phyloP scores from a whole-genome alignment of 2,329 filamentous ascomycete genomes.

The Allantophomopsis lycopodina region DNA sequence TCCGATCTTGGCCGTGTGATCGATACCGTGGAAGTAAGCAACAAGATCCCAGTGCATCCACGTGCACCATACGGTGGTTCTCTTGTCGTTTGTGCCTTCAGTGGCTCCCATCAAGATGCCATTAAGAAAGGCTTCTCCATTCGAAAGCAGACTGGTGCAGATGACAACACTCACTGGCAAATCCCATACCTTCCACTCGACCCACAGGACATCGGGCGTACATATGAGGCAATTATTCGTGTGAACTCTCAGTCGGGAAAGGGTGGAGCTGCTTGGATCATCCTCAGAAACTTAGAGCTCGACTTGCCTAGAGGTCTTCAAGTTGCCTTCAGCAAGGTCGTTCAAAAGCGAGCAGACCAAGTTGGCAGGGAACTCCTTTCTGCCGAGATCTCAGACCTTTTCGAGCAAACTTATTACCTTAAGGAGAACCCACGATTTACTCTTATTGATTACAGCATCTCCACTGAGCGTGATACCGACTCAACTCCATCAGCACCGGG shows the following conservation, averaged over 20 bases:
- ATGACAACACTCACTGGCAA: conserved; percentile 59
- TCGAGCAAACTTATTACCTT: conserved; percentile 78
- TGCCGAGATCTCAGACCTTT: conserved; percentile 74
- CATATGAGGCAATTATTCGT: conserved; percentile 95
- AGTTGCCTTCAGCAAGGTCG: conserved; percentile 77
- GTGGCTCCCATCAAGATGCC: conserved; percentile 85
- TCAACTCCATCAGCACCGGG: conserved; percentile 54
- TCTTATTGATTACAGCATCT: conserved; percentile 85
- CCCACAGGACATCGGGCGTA: conserved; percentile 83
- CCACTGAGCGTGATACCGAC: conserved; percentile 65
- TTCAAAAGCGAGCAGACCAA: conserved; percentile 69
- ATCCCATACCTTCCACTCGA: conserved; percentile 90
- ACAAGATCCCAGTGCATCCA: conserved; percentile 86
- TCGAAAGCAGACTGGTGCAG: conserved; percentile 45
- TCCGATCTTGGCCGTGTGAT: conserved; percentile 80
- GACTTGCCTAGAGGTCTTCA: conserved; percentile 89
- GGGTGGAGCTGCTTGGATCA: conserved; percentile 88
- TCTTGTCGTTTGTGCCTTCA: conserved; percentile 86
- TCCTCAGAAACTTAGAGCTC: conserved; percentile 76
- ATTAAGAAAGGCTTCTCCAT: conserved; percentile 84
- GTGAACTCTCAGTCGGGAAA: conserved; percentile 97
- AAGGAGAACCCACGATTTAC: conserved; percentile 72
- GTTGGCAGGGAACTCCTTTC: conserved; percentile 75
- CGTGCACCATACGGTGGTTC: conserved; percentile 84
- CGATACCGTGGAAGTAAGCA: conserved; percentile 79